These are phyloP conservation scores for Pseudozyma pruni DNA, from an alignment of 1,284 basidiomycete genomes.

Conservation along the genomic window DNA sequence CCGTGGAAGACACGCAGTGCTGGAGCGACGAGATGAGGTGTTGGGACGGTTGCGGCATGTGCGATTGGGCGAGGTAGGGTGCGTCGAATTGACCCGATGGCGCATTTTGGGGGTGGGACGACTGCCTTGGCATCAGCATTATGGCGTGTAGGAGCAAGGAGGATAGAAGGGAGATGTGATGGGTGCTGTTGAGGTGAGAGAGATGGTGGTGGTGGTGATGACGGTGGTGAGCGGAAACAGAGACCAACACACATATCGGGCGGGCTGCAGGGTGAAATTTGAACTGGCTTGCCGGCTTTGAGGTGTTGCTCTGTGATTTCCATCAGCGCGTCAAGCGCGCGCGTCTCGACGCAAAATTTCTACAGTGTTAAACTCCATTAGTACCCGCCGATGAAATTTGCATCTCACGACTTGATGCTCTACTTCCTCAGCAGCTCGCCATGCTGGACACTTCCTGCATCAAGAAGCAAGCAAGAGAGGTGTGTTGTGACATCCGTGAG, in stretches of 20 bases:
- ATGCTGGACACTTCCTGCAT: too few species aligned
- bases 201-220: too few species aligned
- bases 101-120: constrained; percentile 27
- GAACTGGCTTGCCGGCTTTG: too few species aligned
- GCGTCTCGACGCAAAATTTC: background rate
- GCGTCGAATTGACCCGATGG: constrained; percentile 18
- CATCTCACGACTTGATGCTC: too few species aligned
- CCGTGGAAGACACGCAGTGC: constrained; percentile 31
- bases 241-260: too few species aligned
- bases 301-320: too few species aligned
- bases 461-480: too few species aligned
- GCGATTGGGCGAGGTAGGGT: constrained; percentile 15
- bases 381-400: too few species aligned
- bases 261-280: too few species aligned
- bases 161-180: background rate
- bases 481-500: background rate
- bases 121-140: constrained; percentile 36
- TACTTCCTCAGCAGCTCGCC: too few species aligned
- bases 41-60: constrained; percentile 33
- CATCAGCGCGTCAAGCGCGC: constrained; percentile 10
- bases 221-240: too few species aligned
- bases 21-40: constrained; percentile 40
- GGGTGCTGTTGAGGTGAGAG: background rate
- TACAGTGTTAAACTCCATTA: too few species aligned
- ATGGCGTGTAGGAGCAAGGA: background rate